Base-by-base conservation (phyloP, 306 rosid species). In the Castanea mollissima region DNA sequence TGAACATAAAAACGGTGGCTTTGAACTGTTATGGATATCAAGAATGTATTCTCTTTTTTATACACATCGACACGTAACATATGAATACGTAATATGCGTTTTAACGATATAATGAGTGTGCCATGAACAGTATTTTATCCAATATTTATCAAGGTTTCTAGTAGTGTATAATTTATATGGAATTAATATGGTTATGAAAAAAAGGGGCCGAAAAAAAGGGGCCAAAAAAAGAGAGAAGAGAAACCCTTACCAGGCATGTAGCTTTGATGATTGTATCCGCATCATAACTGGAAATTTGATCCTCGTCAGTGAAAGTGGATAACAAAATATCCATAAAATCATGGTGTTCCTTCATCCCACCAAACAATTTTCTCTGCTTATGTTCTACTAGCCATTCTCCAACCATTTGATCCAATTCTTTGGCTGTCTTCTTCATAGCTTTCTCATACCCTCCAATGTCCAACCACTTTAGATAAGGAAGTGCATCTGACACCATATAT, bases 401-500 rank as follows among this genome's bases (percentile, higher is more conserved):
- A 67, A 8, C 52, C 4, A 78, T 63, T 0, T 35, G 35, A 14
- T 83, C 90, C 10, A 87, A 69, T 57, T 78, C 84, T 25, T 60
- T 81, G 0, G 82, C 80, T 0, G 76, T 78, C 20, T 31, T 84
- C 67, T 81, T 81, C 90, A 64, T 31, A 3, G 70, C 5, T n/a
- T 16, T 64, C 21, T 64, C 54, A n/a, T 65, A 55, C 23, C 90
- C 90, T 1, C 76, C 90, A 77, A 86, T 68, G 76, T 86, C 90
- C 64, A 86, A 58, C 87, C 90, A 86, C 78, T 87, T 75, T 55
- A 86, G 60, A 75, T 21, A 83, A 4, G 90, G 85, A 29, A 86
- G 0, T 4, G 79, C 76, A 19, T 84, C 90, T 0, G 77, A 76
- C 0, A 82, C 5, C n/a, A 6, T 15, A 14, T 81, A 84, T 0